A percentile compares a stretch with the other conserved stretches of the same genome.
phyloP scores from a whole-genome alignment of 257 asterid genomes.

The Cynanchum wilfordii region DNA sequence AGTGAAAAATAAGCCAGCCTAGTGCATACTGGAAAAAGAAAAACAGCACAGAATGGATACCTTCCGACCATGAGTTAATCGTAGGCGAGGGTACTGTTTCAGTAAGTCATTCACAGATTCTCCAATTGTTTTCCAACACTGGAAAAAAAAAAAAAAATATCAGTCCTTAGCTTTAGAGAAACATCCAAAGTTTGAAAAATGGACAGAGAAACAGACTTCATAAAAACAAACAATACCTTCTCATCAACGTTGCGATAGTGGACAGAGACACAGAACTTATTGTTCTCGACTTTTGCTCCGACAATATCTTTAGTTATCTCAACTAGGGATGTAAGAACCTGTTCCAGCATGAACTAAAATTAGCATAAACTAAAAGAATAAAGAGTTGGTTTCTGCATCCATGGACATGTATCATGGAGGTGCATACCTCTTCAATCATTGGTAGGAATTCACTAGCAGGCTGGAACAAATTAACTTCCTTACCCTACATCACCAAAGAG shows the following conservation, averaged over 20 bases:
- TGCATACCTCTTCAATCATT: conserved; percentile 71
- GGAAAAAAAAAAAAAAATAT: conserved; percentile 13
- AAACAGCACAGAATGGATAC: conserved; percentile 37
- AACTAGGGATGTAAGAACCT: conserved; percentile 65
- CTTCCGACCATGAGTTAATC: conserved; percentile 96
- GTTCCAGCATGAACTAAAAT: conserved; percentile 13
- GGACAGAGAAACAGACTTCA: not conserved
- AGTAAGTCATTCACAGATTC: conserved; percentile 51
- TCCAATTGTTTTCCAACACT: conserved; percentile 72
- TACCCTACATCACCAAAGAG: conserved; percentile 49
- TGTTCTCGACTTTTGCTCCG: conserved; percentile 84
- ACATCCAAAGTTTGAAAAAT: too few relatives aligned
- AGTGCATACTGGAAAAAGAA: too few relatives aligned
- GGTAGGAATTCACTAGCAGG: conserved; percentile 94
- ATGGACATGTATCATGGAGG: not conserved
- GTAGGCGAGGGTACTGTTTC: conserved; percentile 68
- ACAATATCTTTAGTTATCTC: conserved; percentile 60
- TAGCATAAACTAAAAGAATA: not conserved
- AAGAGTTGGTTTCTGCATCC: not conserved
- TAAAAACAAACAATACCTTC: conserved; percentile 39
- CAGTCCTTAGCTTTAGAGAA: not conserved
- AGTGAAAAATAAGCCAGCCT: not conserved
- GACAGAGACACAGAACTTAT: conserved; percentile 89
- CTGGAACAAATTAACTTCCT: conserved; percentile 83
- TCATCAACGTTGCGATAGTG: conserved; percentile 94